Conservation (phyloP, 2,329 filamentous ascomycete genomes). For the Cytospora leucostoma region DNA sequence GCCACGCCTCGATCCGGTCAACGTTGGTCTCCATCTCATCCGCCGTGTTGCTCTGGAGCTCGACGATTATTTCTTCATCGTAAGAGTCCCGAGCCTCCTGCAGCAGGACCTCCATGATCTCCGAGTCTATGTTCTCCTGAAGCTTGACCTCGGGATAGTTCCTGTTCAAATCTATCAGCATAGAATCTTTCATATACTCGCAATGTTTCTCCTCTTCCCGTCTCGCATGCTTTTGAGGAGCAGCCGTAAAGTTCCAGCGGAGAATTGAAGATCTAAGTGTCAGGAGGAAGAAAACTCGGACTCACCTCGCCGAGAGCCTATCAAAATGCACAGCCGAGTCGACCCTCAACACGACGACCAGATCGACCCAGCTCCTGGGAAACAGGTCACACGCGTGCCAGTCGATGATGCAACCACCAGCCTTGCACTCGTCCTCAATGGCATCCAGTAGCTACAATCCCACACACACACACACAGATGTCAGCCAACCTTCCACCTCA, state of each 20-base stretch:
- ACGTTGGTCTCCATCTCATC: slow-evolving; percentile 90
- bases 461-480: no score
- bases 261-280: neutral
- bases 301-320: slow-evolving; percentile 70
- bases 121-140: slow-evolving; percentile 93
- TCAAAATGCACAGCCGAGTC: slow-evolving; percentile 83
- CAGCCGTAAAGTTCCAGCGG: no score
- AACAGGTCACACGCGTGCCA: slow-evolving; percentile 99
- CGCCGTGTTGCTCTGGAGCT: slow-evolving; percentile 77
- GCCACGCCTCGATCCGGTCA: slow-evolving; percentile 79
- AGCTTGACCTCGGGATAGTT: slow-evolving; percentile 85
- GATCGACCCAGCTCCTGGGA: slow-evolving; percentile 88
- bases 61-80: slow-evolving; percentile 83
- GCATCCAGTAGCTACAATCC: slow-evolving; percentile 86
- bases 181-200: neutral
- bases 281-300: slow-evolving; percentile 7
- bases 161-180: slow-evolving; percentile 42
- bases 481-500: slow-evolving; percentile 23
- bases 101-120: slow-evolving; percentile 94
- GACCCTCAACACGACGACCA: slow-evolving; percentile 87
- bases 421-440: slow-evolving; percentile 77
- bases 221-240: neutral
- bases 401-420: slow-evolving; percentile 87
- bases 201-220: no score
- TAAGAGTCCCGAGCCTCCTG: slow-evolving; percentile 89